Evolutionary conservation across 495 filamentous ascomycete genomes (phyloP).

Genomic region (Penicillium dipodomyicola): DNA sequence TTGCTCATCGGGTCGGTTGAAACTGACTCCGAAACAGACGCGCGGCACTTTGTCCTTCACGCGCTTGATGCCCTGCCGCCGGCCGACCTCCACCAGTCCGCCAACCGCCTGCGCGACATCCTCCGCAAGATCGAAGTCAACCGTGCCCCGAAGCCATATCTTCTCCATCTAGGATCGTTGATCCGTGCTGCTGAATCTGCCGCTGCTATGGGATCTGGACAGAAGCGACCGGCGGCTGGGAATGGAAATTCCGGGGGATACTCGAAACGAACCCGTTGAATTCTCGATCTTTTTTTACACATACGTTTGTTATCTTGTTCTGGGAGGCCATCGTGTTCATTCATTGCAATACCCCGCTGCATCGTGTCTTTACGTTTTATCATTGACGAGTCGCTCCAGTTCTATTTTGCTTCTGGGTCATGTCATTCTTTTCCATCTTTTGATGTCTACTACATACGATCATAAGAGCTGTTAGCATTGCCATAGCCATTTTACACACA

Average conservation of each 20-base stretch:
- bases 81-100: conserved; percentile 34
- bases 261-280: conserved; percentile 38
- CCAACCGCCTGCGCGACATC: conserved; percentile 32
- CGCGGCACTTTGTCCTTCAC: conserved; percentile 44
- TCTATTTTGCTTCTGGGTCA: conserved; percentile 9
- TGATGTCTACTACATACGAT: conserved; percentile 6
- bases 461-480: not conserved
- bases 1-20: conserved; percentile 45
- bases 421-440: conserved; percentile 7
- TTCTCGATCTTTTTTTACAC: not conserved
- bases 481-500: not conserved
- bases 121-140: conserved; percentile 42
- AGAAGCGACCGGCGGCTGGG: conserved; percentile 39
- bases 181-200: conserved; percentile 34
- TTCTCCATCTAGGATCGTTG: conserved; percentile 33
- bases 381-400: conserved; percentile 3
- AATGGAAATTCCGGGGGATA: conserved; percentile 28
- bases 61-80: conserved; percentile 38
- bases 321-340: conserved; percentile 28
- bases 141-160: conserved; percentile 38
- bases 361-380: conserved; percentile 9
- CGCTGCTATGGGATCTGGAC: conserved; percentile 21
- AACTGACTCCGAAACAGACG: conserved; percentile 27
- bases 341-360: conserved; percentile 30
- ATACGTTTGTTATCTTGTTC: conserved; percentile 16